Evolutionary conservation across 176 grass and related monocot species (phyloP), one percentile per base, ranked within the genome.

Genomic region (Eragrostis nindensis): DNA sequence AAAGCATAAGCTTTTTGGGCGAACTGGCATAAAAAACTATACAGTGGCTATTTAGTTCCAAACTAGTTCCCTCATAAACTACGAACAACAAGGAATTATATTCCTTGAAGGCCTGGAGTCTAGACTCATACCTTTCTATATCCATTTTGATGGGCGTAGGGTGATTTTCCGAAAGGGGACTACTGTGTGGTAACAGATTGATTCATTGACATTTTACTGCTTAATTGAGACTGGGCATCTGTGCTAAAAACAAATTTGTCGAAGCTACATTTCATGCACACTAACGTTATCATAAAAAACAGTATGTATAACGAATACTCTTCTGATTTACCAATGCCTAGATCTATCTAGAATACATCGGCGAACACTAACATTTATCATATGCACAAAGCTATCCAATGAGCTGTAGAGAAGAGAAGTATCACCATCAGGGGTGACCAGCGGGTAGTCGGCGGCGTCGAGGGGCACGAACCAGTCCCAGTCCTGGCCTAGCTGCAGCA

Each of bases 401-500:
- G 44, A 70, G 66, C 32, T 16, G 66, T 15, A 71, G 12, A 54
- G 74, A 66, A 53, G 44, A 87, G 69, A 66, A 53, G 52, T 86
- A 40, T 56, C 84, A 98, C 96, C 96, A 44, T 98, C 92, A 26
- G 94, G 92, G 26, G 90, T 82, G 46, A 95, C 75, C 11, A 95
- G 82, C 41, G 95, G 95, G 87, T 98, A 98, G 83, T 95, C 95
- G 4, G 66, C 88, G 19, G 88, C 87, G 74, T 98, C 78, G n/a
- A 98, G 92, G 32, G 86, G 91, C 74, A 95, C 81, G 74, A 98
- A 93, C 95, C 95, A 98, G 68, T 93, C 90, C 95, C 95, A 98
- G 21, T 50, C 67, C 74, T 54, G 70, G 73, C 64, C 83, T 54
- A 98, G 3, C 40, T 80, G 86, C 47, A 98, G 82, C 61, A 98